A percentile compares a stretch with the other conserved stretches of the same genome.
Evolutionary conservation across 352 stramenopile genomes (phyloP).

Genomic region (Phytophthora sojae): DNA sequence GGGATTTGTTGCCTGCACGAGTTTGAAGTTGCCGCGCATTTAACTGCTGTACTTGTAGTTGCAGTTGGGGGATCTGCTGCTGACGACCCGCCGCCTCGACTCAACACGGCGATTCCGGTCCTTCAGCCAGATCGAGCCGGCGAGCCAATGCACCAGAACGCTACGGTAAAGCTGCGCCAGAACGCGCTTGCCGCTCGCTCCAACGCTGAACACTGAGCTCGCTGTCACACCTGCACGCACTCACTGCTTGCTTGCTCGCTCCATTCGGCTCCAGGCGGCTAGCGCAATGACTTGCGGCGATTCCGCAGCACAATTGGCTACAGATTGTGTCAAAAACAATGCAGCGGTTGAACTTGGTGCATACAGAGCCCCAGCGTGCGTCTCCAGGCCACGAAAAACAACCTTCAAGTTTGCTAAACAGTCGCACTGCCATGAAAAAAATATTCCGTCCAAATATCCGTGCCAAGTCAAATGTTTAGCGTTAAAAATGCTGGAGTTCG

Average conservation of each 20-base stretch:
- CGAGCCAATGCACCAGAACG: constrained; percentile 5
- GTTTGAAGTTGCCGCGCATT: constrained; percentile 15
- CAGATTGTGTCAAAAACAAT: constrained; percentile 8
- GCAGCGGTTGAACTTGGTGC: constrained; percentile 24
- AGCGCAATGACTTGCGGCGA: not conserved
- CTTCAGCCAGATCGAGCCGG: constrained; percentile 19
- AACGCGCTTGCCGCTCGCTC: not conserved
- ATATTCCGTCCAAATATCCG: not conserved
- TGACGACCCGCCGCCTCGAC: not conserved
- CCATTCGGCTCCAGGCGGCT: no score
- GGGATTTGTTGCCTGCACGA: constrained; percentile 20
- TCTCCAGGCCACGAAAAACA: not conserved
- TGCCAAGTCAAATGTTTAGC: not conserved
- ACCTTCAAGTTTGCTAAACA: constrained; percentile 25
- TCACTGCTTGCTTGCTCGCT: not conserved
- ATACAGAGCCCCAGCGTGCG: constrained; percentile 16
- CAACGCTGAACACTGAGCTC: not conserved
- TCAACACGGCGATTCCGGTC: constrained; percentile 15
- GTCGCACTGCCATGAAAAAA: not conserved
- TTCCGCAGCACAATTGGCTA: constrained; percentile 17
- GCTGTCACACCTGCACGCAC: not conserved
- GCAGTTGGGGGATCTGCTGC: constrained; percentile 23
- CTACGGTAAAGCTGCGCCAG: not conserved
- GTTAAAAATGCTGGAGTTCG: not conserved
- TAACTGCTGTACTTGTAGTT: constrained; percentile 6